phyloP scores from a whole-genome alignment of 2,329 filamentous ascomycete species.

The Rutstroemia sp. region DNA sequence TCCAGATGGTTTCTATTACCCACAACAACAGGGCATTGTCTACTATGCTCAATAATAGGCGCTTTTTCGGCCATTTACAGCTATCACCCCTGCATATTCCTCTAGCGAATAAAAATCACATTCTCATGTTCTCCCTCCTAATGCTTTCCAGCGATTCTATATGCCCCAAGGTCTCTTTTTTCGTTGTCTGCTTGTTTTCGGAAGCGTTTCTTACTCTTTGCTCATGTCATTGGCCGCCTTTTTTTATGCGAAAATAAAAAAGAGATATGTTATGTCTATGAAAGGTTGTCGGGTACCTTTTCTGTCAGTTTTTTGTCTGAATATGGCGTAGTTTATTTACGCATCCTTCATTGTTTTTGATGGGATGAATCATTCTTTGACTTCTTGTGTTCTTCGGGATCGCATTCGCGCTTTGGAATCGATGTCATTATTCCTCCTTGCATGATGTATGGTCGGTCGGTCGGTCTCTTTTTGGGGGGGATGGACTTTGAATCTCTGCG shows the following conservation, averaged over 20 bases:
- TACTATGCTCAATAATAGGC: conserved; percentile 51
- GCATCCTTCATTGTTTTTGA: background rate
- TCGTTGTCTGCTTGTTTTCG: background rate
- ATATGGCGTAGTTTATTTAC: background rate
- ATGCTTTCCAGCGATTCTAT: background rate
- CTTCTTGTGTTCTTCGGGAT: too few relatives aligned
- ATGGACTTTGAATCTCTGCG: background rate
- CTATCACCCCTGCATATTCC: background rate
- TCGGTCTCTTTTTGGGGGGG: background rate
- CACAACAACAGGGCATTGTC: conserved; percentile 47
- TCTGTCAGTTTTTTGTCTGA: background rate
- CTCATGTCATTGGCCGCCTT: background rate
- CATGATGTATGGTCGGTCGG: background rate
- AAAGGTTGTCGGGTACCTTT: background rate
- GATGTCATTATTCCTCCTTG: background rate
- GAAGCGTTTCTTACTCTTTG: background rate
- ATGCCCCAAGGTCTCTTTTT: background rate
- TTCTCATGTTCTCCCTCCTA: background rate
- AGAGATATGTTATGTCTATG: background rate
- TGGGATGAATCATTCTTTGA: background rate
- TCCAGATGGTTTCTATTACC: conserved; percentile 64
- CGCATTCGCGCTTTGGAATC: too few relatives aligned
- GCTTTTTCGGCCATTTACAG: background rate
- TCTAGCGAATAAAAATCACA: background rate
- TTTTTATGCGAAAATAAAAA: background rate